Evolutionary conservation across 202 grass and related monocot genomes (phyloP), one percentile per base, ranked within the genome.

Genomic region (Panicum virgatum): DNA sequence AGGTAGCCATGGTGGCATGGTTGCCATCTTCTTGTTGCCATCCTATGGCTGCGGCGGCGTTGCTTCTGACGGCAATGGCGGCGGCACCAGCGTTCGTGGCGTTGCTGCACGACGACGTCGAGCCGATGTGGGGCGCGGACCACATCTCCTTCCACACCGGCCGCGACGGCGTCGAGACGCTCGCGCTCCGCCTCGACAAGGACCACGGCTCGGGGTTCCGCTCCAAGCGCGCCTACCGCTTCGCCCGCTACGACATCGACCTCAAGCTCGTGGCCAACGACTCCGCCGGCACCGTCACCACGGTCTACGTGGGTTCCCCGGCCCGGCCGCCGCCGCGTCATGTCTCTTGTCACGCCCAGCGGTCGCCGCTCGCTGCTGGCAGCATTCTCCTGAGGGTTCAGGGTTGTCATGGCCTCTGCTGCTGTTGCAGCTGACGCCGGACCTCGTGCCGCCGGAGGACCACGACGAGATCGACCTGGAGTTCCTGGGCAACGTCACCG

Each of bases 391-490:
- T n/a, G n/a, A n/a, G n/a, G n/a, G n/a, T n/a, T n/a, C n/a, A n/a
- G n/a, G 60, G 13, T 9, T 19, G 16, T 2, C 6, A 5, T n/a
- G n/a, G 66, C 39, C 12, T 27, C 11, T 59, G 23, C 0, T n/a
- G n/a, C n/a, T 59, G n/a, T n/a, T 69, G 64, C 40, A 72, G 73
- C 43, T 78, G 53, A 58, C 77, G 42, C 53, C 39, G 15, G 75
- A 76, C 0, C 52, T 43, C 6, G 29, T 46, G 54, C 65, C 48
- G 65, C 45, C 72, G 87, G 87, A 77, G 16, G 26, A 73, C 23
- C 84, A 76, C 58, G 85, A 91, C 65, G 85, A 91, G 85, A 53
- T 91, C 16, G 85, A 91, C 72, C 53, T 91, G 25, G 89, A 91
- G 85, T 91, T 91, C 85, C 72, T 85, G 5, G 89, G 89, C 47